Evolutionary conservation across 345 rosid genomes (phyloP).

Genomic region (Euclidium syriacum): DNA sequence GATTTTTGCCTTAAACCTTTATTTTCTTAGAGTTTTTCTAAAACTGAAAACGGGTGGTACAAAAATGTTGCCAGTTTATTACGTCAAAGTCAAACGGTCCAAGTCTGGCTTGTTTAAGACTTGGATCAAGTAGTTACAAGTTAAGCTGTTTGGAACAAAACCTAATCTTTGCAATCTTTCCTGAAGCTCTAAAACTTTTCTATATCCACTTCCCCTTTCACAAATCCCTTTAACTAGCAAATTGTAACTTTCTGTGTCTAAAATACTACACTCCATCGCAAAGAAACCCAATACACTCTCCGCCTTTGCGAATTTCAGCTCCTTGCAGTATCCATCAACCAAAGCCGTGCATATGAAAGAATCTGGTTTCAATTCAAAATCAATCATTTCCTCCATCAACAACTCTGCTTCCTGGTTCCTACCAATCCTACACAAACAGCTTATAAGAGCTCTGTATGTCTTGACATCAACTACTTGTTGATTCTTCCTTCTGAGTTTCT

Average conservation of each 20-base stretch:
- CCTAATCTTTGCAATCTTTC: slow-evolving; percentile 62
- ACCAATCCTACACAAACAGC: slow-evolving; percentile 49
- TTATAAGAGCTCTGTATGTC: slow-evolving; percentile 50
- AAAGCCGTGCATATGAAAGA: slow-evolving; percentile 46
- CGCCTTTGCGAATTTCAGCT: slow-evolving; percentile 46
- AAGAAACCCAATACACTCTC: slow-evolving; percentile 48
- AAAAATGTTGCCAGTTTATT: neutral
- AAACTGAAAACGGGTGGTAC: no score
- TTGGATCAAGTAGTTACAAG: slow-evolving; percentile 53
- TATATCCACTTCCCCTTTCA: slow-evolving; percentile 42
- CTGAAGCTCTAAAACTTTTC: slow-evolving; percentile 52
- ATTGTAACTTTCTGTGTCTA: slow-evolving; percentile 57
- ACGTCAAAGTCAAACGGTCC: slow-evolving; percentile 10
- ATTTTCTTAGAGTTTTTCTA: no score
- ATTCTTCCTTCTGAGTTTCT: slow-evolving; percentile 36
- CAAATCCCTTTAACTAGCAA: slow-evolving; percentile 34
- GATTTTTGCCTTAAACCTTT: no score
- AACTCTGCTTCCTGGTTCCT: slow-evolving; percentile 45
- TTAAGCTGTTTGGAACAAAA: slow-evolving; percentile 49
- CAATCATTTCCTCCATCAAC: slow-evolving; percentile 63
- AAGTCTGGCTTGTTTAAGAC: slow-evolving; percentile 29
- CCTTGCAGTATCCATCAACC: slow-evolving; percentile 52
- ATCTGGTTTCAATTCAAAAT: slow-evolving; percentile 47
- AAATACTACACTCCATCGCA: slow-evolving; percentile 49
- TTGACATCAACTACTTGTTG: slow-evolving; percentile 26